Evolutionary conservation across 2,329 filamentous ascomycete genomes (phyloP), one percentile per base, ranked within the genome.

Genomic region (Ascosphaera apis): DNA sequence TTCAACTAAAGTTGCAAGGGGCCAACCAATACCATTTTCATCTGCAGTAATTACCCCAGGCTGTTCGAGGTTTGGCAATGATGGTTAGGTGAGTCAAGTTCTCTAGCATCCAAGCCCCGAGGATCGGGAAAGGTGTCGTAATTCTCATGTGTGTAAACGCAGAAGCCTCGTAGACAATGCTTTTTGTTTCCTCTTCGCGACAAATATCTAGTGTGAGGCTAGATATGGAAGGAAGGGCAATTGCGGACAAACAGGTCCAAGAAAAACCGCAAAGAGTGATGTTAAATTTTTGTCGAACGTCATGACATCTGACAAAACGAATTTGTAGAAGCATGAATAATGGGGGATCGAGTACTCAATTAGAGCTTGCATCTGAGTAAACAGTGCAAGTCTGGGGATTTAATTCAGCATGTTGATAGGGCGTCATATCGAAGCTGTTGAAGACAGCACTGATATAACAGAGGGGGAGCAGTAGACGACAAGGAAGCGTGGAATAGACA

Each of bases 241-340:
- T 61, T 73, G 67, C 80, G 80, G 68, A 77, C 80, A 91, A 93
- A 92, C 71, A 58, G 84, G 81, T 75, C 91, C 81, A 67, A 65
- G 66, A 91, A 93, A 93, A 91, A 72, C 71, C 81, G 80, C 70
- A 25, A 25, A 11, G 11, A 25, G 21, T 25, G 21, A 11, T 5
- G 21, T 25, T 6, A 25, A 25, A 25, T n/a, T n/a, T n/a, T n/a
- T 11, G 21, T 25, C 11, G 21, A 25, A 25, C 21, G 21, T 25
- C 21, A 25, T n/a, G 21, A 11, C 21, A 25, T 25, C 11, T 5
- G 21, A 6, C 21, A 25, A 25, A 11, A 25, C 11, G 11, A 11
- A 11, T 6, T 11, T 25, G 5, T 25, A 25, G 6, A 17, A 32
- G 5, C 6, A 5, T 5, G 6, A n/a, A 32, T 15, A 6, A 32